These are phyloP conservation scores for Pythium folliculosum DNA, from an alignment of 352 stramenopile genomes.

Conservation along the genomic window DNA sequence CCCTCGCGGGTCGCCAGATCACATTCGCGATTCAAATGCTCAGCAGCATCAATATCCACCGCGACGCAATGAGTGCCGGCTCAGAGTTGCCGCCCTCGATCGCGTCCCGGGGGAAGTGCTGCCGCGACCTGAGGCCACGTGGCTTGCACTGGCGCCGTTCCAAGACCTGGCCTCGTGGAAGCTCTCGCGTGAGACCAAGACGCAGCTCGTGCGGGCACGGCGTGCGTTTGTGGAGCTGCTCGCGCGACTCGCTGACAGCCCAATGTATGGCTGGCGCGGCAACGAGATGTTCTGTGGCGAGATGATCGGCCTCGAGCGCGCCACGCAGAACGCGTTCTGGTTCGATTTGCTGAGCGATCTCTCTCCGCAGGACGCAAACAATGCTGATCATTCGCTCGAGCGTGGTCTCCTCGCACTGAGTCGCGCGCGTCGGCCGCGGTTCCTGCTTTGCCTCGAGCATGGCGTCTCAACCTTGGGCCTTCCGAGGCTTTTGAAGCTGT, in stretches of 20 bases:
- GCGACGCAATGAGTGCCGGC: too few species aligned
- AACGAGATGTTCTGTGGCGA: constrained; percentile 7
- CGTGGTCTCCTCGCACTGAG: background rate
- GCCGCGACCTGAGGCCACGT: background rate
- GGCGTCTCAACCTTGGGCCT: background rate
- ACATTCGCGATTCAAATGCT: too few species aligned
- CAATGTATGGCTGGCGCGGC: background rate
- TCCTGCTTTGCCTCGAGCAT: constrained; percentile 5
- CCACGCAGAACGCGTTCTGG: background rate
- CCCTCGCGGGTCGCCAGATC: too few species aligned
- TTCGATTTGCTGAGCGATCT: background rate
- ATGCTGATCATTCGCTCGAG: background rate
- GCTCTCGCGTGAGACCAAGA: background rate
- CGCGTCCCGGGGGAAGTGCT: background rate
- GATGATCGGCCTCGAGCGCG: background rate
- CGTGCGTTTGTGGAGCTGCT: constrained; percentile 17
- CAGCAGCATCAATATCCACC: too few species aligned
- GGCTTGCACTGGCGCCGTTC: constrained; percentile 5
- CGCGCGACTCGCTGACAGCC: constrained; percentile 3
- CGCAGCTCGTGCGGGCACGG: background rate
- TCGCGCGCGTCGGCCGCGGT: background rate
- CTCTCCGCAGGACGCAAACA: background rate
- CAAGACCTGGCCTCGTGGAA: background rate
- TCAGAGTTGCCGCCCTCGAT: background rate
- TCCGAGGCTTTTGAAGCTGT: background rate